Evolutionary conservation across 2,329 filamentous ascomycete genomes (phyloP), one percentile per base, ranked within the genome.

Genomic region (Pyricularia sp.): DNA sequence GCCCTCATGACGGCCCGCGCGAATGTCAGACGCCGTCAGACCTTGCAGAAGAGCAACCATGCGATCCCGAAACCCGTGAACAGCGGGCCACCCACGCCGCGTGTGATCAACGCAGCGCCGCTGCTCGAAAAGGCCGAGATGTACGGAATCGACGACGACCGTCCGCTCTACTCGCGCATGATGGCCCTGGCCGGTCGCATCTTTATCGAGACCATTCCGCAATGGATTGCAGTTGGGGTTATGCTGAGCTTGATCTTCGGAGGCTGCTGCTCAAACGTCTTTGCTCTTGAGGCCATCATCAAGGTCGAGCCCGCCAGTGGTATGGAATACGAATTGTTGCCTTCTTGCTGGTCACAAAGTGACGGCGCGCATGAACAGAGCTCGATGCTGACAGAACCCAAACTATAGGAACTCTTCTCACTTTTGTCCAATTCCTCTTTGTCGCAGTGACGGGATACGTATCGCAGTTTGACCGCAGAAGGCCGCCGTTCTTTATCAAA

Each of bases 171-270:
- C 69, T 80, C 79, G 67, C 80, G 79, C 70, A 76, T 79, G 67
- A 77, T 82, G 76, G 80, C 78, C 62, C 74, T 82, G 67, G 77
- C 78, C 55, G 80, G 80, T 65, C 79, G 80, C 69, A 80, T 84
- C 67, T 80, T 82, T 68, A 81, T 82, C 69, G 81, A 83, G 72
- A 82, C 81, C 55, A 82, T 88, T 66, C 83, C 85, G 35, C 81
- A 82, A 74, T 88, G 84, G 82, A 75, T 90, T 49, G 82, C 84
- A 65, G 79, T 88, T 60, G 79, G 81, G 26, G 79, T 82, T 65
- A 96, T 96, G 83, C 82, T 93, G 66, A 82, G 82, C 63, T 83
- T 97, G 69, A 97, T 99, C 66, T 97, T 99, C 75, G 94, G 94
- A 63, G 94, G 94, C 66, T 73, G 72, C 68, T 70, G 70, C 68